phyloP scores from a whole-genome alignment of 78 protist species.

The Creolimax fragrantissima region DNA sequence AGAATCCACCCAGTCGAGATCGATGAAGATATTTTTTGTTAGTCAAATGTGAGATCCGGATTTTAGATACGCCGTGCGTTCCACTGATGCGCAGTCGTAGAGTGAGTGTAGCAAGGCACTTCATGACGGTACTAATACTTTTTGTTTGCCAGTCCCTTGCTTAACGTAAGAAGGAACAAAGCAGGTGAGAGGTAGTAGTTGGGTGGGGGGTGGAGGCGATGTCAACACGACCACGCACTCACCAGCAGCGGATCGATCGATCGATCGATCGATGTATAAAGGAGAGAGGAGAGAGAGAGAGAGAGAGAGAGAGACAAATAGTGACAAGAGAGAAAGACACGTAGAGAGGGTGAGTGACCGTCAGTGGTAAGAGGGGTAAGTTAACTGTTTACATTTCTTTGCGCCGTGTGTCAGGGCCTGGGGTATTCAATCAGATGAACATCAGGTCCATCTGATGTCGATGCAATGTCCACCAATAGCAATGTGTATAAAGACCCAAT shows the following conservation, averaged over 20 bases:
- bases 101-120: not conserved
- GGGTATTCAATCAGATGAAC: too few relatives aligned
- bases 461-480: too few relatives aligned
- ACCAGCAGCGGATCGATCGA: not conserved
- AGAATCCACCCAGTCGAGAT: too few relatives aligned
- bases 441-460: too few relatives aligned
- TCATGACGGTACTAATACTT: not conserved
- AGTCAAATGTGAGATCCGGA: too few relatives aligned
- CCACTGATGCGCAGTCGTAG: not conserved
- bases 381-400: too few relatives aligned
- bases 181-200: not conserved
- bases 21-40: too few relatives aligned
- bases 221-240: not conserved
- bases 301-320: not conserved
- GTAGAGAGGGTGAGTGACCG: not conserved
- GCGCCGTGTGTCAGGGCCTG: too few relatives aligned
- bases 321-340: not conserved
- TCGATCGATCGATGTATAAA: not conserved
- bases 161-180: not conserved
- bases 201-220: not conserved
- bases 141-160: not conserved
- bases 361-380: not conserved
- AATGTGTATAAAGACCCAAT: too few relatives aligned
- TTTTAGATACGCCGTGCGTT: not conserved
- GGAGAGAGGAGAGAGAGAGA: conserved; percentile 7